phyloP scores from a whole-genome alignment of 768 basidiomycete species.

The Panellus pusillus region DNA sequence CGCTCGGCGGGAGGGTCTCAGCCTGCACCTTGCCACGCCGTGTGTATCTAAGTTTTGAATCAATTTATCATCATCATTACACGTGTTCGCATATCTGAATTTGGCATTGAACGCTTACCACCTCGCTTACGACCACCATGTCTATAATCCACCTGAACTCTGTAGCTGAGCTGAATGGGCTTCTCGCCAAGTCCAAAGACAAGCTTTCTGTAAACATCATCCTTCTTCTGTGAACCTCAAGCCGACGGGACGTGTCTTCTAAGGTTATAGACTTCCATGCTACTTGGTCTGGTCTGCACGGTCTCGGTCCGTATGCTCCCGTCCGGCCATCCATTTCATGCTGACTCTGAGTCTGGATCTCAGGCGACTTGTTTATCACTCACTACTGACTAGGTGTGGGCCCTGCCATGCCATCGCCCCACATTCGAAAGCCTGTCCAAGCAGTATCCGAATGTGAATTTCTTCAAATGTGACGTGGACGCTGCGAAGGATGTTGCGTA shows the following conservation, averaged over 20 bases:
- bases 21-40: constrained; percentile 5
- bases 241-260: neutral
- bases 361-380: neutral
- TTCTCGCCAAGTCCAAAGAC: constrained; percentile 57
- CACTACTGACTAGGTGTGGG: constrained; percentile 64
- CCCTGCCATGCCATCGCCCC: constrained; percentile 87
- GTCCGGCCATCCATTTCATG: neutral
- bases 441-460: constrained; percentile 70
- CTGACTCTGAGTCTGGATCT: neutral
- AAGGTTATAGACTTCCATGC: constrained; percentile 90
- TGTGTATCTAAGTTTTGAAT: neutral
- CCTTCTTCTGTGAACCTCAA: neutral
- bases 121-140: constrained; percentile 28
- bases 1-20: constrained; percentile 2
- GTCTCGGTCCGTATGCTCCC: neutral
- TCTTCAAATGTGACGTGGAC: constrained; percentile 84
- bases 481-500: constrained; percentile 64
- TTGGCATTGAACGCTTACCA: too few relatives aligned
- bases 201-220: constrained; percentile 56
- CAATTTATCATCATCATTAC: neutral
- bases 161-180: constrained; percentile 58
- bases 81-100: neutral
- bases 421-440: constrained; percentile 68
- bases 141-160: constrained; percentile 65
- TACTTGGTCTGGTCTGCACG: constrained; percentile 55